These are phyloP conservation scores for Chrysosporium keratinophilum DNA, from an alignment of 2,329 filamentous ascomycete species.

Conservation along the genomic window DNA sequence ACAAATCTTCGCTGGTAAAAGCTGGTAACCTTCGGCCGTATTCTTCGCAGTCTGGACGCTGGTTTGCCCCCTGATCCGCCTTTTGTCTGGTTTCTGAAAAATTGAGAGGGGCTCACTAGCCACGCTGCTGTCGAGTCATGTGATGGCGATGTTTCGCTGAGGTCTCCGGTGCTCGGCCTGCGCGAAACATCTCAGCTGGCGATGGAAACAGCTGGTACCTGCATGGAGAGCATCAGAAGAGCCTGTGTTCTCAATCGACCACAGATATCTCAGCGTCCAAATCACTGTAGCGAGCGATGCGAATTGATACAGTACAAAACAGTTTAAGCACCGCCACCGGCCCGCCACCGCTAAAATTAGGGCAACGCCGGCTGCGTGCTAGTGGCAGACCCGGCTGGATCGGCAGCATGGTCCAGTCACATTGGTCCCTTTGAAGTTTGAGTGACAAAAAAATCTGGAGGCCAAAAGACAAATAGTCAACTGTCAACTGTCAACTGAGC, in stretches of 20 bases:
- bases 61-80: background rate
- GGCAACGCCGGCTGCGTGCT: background rate
- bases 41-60: background rate
- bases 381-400: constrained; percentile 5
- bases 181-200: background rate
- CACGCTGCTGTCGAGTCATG: background rate
- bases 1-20: background rate
- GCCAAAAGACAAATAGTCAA: background rate
- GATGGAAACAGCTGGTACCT: background rate
- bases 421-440: background rate
- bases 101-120: background rate
- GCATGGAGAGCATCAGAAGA: background rate
- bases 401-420: constrained; percentile 6
- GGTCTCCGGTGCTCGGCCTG: background rate
- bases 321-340: constrained; percentile 2
- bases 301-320: background rate
- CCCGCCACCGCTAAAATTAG: constrained; percentile 10
- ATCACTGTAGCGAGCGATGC: background rate
- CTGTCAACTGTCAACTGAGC: background rate
- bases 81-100: constrained; percentile 4
- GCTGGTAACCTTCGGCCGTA: background rate
- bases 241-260: background rate
- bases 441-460: constrained; percentile 4
- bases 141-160: background rate
- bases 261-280: background rate